These are phyloP conservation scores for Trichoderma asperellum DNA, from an alignment of 2,329 filamentous ascomycete genomes.

Conservation along the genomic window DNA sequence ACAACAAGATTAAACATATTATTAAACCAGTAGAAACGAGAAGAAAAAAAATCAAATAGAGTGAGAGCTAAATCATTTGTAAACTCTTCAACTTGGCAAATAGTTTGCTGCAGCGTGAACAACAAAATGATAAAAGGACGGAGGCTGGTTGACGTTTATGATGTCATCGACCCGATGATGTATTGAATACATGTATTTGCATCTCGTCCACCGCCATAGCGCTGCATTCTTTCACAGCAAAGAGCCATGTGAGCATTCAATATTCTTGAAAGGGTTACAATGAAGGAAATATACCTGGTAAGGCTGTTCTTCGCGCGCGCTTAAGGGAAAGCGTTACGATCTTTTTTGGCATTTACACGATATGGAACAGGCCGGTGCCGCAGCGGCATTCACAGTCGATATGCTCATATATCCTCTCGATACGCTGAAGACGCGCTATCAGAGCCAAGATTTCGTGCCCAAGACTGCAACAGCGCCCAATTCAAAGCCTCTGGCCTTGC, in stretches of 20 bases:
- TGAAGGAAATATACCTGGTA: constrained; percentile 42
- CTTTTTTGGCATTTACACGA: background rate
- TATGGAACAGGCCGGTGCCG: constrained; percentile 70
- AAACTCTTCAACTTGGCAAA: background rate
- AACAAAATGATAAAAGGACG: background rate
- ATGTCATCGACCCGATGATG: constrained; percentile 12
- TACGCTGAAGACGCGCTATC: constrained; percentile 84
- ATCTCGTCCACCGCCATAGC: background rate
- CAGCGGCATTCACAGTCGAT: constrained; percentile 85
- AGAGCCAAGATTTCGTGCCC: constrained; percentile 74
- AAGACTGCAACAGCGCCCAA: constrained; percentile 64
- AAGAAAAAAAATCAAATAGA: background rate
- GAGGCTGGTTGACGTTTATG: background rate
- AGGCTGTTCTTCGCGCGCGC: background rate
- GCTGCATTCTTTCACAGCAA: background rate
- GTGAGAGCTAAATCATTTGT: background rate
- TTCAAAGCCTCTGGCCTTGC: constrained; percentile 59
- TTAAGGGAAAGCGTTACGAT: background rate
- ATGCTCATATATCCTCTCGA: constrained; percentile 85
- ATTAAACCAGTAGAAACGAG: background rate
- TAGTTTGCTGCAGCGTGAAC: background rate
- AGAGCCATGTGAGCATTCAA: background rate
- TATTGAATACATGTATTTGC: background rate
- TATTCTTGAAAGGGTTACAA: background rate
- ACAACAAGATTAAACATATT: background rate